Base-by-base conservation (phyloP, 2,329 filamentous ascomycete species). In the Teratosphaeria viscida region DNA sequence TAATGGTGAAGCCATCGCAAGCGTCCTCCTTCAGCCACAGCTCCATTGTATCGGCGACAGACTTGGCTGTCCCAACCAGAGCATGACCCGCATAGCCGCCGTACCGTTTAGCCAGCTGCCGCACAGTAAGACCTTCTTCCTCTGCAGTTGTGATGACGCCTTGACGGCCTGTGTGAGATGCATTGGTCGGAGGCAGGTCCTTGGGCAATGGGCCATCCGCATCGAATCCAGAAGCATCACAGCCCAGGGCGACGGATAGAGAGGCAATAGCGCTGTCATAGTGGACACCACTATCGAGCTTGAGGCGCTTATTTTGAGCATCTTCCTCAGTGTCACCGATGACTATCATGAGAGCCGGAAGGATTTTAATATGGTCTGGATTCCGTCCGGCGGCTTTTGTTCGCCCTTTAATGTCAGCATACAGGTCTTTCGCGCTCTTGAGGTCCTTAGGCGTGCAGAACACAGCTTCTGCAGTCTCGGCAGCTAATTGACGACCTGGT, bases 291-390 rank as follows among this genome's bases (percentile, higher is more conserved):
- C 63, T 67, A 32, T 68, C 66, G 5, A 68, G 62, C 52, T 65
- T 62, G 3, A 68, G 52, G 10, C 66, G 61, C 19, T 65, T 66
- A 29, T 61, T 49, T 54, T 68, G 65, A 3, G 66, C 66, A 4
- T 66, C 65, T 27, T 65, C 64, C 5, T 57, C 52, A 5, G 61
- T 63, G n/a, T 66, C 65, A 4, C 63, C 66, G 12, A 68, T 60
- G 23, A 68, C 61, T 4, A 68, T 67, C 65, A 68, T 66, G 1
- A 63, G 63, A 5, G 66, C 66, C 14, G 65, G 66, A n/a, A 68
- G 54, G 35, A 68, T 67, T 39, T 65, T 67, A 43, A 67, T 49
- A 54, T 67, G 64, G 27, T 66, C 59, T 14, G 60, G 55, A 29
- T 64, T 56, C 3, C 66, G 62, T 23, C 66, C 66, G 8, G 63